Evolutionary conservation across 805 yeast genomes (phyloP).

Genomic region (Candida easanensis): DNA sequence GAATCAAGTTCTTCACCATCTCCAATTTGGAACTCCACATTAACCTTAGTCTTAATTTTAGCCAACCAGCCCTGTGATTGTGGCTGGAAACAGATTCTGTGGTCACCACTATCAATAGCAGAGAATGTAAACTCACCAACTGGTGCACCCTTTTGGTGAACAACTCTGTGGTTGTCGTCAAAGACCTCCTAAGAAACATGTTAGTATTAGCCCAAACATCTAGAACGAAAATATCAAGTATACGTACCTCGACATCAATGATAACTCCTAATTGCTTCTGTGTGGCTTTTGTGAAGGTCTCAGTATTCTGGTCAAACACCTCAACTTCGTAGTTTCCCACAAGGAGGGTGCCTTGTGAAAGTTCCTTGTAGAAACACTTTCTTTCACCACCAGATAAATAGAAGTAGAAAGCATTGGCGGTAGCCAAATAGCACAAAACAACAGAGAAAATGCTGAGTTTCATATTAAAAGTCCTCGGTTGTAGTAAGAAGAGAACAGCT

Average conservation of each 20-base stretch:
- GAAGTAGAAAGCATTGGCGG: constrained; percentile 43
- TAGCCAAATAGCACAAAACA: constrained; percentile 24
- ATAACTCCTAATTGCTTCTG: constrained; percentile 36
- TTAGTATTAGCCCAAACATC: constrained; percentile 3
- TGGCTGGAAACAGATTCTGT: constrained; percentile 65
- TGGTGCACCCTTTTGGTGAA: constrained; percentile 62
- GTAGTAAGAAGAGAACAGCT: no score
- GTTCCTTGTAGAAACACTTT: constrained; percentile 56
- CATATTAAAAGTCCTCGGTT: constrained; percentile 4
- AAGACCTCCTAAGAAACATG: constrained; percentile 49
- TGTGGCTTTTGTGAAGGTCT: constrained; percentile 34
- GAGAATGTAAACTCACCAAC: constrained; percentile 71
- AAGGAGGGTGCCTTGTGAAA: constrained; percentile 46
- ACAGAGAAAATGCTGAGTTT: constrained; percentile 15
- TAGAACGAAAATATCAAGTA: neutral
- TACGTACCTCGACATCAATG: constrained; percentile 40
- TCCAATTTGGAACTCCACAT: constrained; percentile 66
- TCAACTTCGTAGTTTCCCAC: constrained; percentile 50
- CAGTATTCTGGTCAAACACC: constrained; percentile 36
- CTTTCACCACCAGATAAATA: constrained; percentile 50
- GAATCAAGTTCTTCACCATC: constrained; percentile 65
- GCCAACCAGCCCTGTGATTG: constrained; percentile 59
- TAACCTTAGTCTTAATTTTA: constrained; percentile 52
- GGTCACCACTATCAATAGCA: constrained; percentile 75
- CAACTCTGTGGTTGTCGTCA: constrained; percentile 74